phyloP scores from a whole-genome alignment of 345 rosid genomes.

The Eutrema japonicum region DNA sequence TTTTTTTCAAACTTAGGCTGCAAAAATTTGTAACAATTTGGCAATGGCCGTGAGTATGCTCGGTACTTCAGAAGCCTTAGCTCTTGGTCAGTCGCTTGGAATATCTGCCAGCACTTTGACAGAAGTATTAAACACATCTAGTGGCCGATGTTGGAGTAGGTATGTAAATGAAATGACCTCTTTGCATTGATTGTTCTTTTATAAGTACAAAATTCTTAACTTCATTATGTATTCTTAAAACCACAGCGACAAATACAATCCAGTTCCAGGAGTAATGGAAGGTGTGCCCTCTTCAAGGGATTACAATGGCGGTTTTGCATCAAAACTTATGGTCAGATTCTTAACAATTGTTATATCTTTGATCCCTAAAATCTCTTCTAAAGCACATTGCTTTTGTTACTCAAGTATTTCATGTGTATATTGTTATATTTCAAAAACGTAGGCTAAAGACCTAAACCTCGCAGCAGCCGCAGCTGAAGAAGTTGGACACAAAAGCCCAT shows the following conservation, averaged over 20 bases:
- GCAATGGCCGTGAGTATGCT: constrained; percentile 95
- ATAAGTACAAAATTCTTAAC: background rate
- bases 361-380: constrained; percentile 18
- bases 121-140: constrained; percentile 80
- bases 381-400: background rate
- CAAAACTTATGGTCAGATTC: constrained; percentile 78
- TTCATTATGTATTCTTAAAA: constrained; percentile 10
- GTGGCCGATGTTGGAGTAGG: constrained; percentile 97
- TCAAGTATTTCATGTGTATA: constrained; percentile 13
- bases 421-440: constrained; percentile 36
- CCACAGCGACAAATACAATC: constrained; percentile 84
- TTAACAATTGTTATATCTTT: background rate
- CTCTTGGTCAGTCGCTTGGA: constrained; percentile 89
- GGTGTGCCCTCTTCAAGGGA: constrained; percentile 88
- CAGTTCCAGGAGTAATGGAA: constrained; percentile 97
- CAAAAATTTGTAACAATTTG: constrained; percentile 93
- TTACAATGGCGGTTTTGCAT: constrained; percentile 78
- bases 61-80: constrained; percentile 90
- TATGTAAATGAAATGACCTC: constrained; percentile 34
- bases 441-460: constrained; percentile 87
- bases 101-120: constrained; percentile 69
- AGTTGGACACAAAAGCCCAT: constrained; percentile 54
- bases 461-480: constrained; percentile 72
- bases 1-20: constrained; percentile 58
- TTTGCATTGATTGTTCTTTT: background rate